phyloP scores from a whole-genome alignment of 345 rosid species.

The Microcos paniculata region DNA sequence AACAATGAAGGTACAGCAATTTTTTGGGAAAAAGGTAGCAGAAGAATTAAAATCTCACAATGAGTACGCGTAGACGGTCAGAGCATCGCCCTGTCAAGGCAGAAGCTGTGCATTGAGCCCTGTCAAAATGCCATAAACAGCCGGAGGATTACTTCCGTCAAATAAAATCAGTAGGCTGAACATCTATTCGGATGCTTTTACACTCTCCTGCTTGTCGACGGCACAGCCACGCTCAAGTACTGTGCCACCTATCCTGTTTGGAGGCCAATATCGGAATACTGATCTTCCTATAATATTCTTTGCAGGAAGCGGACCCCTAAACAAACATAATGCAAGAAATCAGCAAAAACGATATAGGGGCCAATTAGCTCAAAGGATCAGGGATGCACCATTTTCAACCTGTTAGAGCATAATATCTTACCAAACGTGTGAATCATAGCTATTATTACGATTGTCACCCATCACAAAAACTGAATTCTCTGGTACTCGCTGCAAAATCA shows the following conservation, averaged over 20 bases:
- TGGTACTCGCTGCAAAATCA: conserved; percentile 58
- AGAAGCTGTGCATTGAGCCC: too few relatives aligned
- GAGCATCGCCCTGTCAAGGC: too few relatives aligned
- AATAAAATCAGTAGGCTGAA: neutral
- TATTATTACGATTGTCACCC: conserved; percentile 98
- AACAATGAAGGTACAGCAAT: conserved; percentile 5
- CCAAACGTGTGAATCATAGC: conserved; percentile 97
- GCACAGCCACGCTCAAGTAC: conserved; percentile 66
- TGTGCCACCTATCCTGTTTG: conserved; percentile 71
- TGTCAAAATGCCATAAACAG: neutral
- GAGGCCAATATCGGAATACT: conserved; percentile 91
- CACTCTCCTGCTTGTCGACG: conserved; percentile 47
- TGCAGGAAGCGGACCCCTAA: conserved; percentile 91
- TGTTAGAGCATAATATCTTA: conserved; percentile 26
- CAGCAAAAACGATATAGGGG: conserved; percentile 2
- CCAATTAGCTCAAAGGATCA: neutral
- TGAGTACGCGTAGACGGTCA: conserved; percentile 3
- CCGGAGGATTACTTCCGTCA: neutral
- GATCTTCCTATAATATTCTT: conserved; percentile 95
- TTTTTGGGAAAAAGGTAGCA: neutral
- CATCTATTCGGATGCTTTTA: conserved; percentile 17
- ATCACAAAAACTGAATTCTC: conserved; percentile 87
- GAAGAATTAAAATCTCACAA: neutral
- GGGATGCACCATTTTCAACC: neutral
- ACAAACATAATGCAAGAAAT: conserved; percentile 13